A percentile compares a stretch with the other conserved stretches of the same genome.
These are phyloP conservation scores for Cornus controversa DNA, from an alignment of 148 eudicot species.

Conservation along the genomic window DNA sequence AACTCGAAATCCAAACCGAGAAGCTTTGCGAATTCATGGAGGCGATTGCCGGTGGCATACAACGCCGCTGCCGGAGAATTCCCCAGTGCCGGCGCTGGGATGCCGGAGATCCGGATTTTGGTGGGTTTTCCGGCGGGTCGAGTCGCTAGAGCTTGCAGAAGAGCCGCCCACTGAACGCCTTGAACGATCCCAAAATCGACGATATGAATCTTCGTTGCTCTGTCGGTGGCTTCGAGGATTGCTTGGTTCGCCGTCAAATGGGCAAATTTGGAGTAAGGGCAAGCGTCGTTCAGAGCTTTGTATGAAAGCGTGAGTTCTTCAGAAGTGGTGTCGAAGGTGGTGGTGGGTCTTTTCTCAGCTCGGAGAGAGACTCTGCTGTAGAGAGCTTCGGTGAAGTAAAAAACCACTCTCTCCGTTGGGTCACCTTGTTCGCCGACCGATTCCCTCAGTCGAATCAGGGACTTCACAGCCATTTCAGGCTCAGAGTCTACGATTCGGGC, in stretches of 20 bases:
- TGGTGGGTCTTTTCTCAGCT: not conserved
- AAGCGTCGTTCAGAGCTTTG: constrained; percentile 85
- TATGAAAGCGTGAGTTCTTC: constrained; percentile 66
- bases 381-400: constrained; percentile 68
- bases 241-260: constrained; percentile 94
- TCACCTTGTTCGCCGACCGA: constrained; percentile 52
- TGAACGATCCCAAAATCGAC: constrained; percentile 92
- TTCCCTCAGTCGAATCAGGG: constrained; percentile 41
- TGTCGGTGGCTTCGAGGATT: constrained; percentile 75
- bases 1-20: constrained; percentile 63
- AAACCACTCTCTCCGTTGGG: constrained; percentile 57
- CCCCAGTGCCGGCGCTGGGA: constrained; percentile 71
- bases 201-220: constrained; percentile 58
- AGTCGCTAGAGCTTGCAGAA: constrained; percentile 84
- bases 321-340: constrained; percentile 31
- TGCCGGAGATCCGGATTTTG: constrained; percentile 70
- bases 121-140: constrained; percentile 81
- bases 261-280: constrained; percentile 79
- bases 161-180: constrained; percentile 94
- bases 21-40: constrained; percentile 72
- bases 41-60: constrained; percentile 69
- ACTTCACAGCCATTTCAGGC: constrained; percentile 42
- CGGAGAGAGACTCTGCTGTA: constrained; percentile 30
- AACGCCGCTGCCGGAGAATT: constrained; percentile 39
- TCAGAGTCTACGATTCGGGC: constrained; percentile 49